Conservation (phyloP, 768 basidiomycete genomes). For the Xanthoconium purpureum region DNA sequence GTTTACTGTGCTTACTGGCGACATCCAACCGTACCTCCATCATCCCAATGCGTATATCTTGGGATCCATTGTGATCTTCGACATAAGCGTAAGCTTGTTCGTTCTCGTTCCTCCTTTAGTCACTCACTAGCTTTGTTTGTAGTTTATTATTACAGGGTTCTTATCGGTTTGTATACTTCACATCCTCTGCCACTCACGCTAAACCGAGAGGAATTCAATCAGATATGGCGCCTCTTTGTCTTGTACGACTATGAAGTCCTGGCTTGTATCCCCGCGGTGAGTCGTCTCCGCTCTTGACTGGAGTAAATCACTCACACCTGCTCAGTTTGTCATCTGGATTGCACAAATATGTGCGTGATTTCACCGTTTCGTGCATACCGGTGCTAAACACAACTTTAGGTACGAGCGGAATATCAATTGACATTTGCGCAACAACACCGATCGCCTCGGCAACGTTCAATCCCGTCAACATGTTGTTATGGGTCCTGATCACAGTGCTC, state of each 20-base stretch:
- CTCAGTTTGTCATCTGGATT: conserved; percentile 20
- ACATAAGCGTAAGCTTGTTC: conserved; percentile 8
- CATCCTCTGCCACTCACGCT: not conserved
- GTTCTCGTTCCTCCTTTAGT: not conserved
- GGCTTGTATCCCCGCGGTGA: conserved; percentile 20
- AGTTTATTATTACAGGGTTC: conserved; percentile 15
- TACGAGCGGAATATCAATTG: not conserved
- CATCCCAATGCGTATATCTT: not conserved
- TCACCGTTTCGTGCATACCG: not conserved
- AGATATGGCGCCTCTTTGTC: conserved; percentile 26
- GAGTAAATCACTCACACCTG: not conserved
- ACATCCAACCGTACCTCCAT: not conserved
- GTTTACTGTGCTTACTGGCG: not conserved
- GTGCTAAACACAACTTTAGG: conserved; percentile 6
- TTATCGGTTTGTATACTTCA: conserved; percentile 17
- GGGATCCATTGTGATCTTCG: conserved; percentile 3
- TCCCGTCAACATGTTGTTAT: conserved; percentile 2
- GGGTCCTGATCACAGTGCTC: conserved; percentile 12
- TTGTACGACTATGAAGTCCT: conserved; percentile 9
- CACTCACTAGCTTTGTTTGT: not conserved
- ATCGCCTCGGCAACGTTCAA: not conserved
- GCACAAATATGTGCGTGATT: conserved; percentile 15
- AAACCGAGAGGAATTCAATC: not conserved
- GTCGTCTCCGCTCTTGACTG: not conserved
- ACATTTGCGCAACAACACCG: not conserved